A percentile compares a stretch with the other conserved stretches of the same genome.
phyloP scores from a whole-genome alignment of 2,329 filamentous ascomycete species.

The Scedosporium minutisporum region DNA sequence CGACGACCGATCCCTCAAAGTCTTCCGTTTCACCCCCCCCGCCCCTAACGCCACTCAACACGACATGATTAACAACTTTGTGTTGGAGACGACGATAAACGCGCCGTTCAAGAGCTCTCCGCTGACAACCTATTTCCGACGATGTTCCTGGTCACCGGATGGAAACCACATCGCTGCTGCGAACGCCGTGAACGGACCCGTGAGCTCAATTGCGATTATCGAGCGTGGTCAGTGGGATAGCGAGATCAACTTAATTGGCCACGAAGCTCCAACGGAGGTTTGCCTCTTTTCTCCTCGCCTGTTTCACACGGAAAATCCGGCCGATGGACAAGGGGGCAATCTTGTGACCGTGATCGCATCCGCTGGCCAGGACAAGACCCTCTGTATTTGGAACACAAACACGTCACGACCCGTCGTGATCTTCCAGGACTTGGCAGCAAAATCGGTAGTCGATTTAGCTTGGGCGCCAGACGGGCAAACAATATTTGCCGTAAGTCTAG shows the following conservation, averaged over 20 bases:
- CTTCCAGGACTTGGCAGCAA: constrained; percentile 76
- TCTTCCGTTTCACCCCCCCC: constrained; percentile 89
- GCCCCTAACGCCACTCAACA: constrained; percentile 85
- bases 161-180: constrained; percentile 94
- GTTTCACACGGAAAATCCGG: constrained; percentile 65
- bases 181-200: constrained; percentile 93
- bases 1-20: constrained; percentile 92
- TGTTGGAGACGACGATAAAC: constrained; percentile 83
- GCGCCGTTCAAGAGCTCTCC: constrained; percentile 84
- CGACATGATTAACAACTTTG: constrained; percentile 94
- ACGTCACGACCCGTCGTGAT: constrained; percentile 86
- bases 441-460: constrained; percentile 86
- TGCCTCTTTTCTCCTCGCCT: constrained; percentile 92
- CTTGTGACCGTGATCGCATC: constrained; percentile 91
- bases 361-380: constrained; percentile 89
- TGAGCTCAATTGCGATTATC: constrained; percentile 94
- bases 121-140: constrained; percentile 89
- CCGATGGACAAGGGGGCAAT: constrained; percentile 32
- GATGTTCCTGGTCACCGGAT: constrained; percentile 96
- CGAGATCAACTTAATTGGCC: constrained; percentile 93
- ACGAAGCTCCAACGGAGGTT: constrained; percentile 94
- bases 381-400: constrained; percentile 97
- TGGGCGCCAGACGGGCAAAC: constrained; percentile 91
- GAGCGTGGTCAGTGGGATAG: constrained; percentile 88
- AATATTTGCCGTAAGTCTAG: constrained; percentile 76